Evolutionary conservation across 208 protist genomes (phyloP), one percentile per base, ranked within the genome.

Genomic region (Naegleria gruberi): DNA sequence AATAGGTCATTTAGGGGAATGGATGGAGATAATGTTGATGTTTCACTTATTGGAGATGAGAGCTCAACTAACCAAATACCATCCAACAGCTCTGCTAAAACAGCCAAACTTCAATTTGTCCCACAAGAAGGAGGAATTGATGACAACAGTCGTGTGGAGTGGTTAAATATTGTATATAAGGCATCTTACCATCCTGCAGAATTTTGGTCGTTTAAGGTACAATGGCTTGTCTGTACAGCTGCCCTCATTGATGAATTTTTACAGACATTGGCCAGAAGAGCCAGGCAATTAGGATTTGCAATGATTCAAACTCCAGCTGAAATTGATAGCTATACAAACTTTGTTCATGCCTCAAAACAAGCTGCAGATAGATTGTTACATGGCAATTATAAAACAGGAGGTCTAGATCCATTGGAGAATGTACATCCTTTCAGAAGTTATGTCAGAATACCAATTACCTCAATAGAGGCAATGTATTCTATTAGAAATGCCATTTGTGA

Each of bases 221-320:
- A 57, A 47, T 89, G 87, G 87, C 8, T 89, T 10, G 87, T 89
- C 8, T 89, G 87, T 46, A 37, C 87, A 44, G 87, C 30, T 34
- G 42, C 37, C 17, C 40, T 65, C 8, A 47, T 89, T 30, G 44
- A 89, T 84, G 87, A 89, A 6, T 83, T 43, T 57, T 42, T 65
- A 15, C 45, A 47, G 8, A n/a, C 87, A 83, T 40, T 89, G 10
- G 23, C 19, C 0, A 42, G 87, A n/a, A 81, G 87, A 57, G 87
- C 87, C 15, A 41, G 73, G 1, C 37, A 57, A 30, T 83, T 17
- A 45, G 44, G 44, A 2, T 83, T 89, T 47, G 87, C 44, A 10
- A 30, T 89, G 37, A 57, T 89, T 57, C 87, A 81, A 84, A 89
- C 74, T n/a, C 87, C 87, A n/a, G 42, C 34, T 4, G 87, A 89